phyloP scores from a whole-genome alignment of 441 rosid genomes.

The Gossypium laxum region DNA sequence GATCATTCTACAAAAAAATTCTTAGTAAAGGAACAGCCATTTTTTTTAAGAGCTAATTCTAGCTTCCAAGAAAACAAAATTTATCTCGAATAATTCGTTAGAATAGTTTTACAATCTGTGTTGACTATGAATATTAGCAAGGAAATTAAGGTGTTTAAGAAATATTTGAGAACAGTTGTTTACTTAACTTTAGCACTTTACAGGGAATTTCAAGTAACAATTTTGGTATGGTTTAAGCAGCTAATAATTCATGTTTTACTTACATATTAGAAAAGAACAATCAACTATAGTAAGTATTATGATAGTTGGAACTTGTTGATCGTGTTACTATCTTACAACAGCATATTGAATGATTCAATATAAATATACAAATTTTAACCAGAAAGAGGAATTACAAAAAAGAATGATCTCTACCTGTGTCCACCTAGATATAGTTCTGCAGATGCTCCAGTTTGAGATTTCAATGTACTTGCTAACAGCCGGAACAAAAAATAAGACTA shows the following conservation, averaged over 20 bases:
- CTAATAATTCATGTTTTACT: neutral
- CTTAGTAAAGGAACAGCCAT: neutral
- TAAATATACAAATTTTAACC: neutral
- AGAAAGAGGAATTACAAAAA: neutral
- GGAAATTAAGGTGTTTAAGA: neutral
- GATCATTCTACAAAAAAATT: neutral
- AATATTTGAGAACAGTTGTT: neutral
- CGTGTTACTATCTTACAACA: neutral
- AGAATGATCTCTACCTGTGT: constrained; percentile 48
- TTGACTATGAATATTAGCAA: neutral
- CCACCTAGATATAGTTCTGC: constrained; percentile 66
- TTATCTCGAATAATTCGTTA: neutral
- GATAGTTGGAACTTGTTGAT: neutral
- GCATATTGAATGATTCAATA: neutral
- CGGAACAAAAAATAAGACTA: constrained; percentile 85
- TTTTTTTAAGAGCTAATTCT: neutral
- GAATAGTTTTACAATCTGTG: neutral
- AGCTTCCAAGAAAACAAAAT: neutral
- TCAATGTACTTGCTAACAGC: constrained; percentile 71
- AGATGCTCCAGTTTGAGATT: constrained; percentile 56
- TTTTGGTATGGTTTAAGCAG: neutral
- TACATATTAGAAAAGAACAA: neutral
- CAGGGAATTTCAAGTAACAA: neutral
- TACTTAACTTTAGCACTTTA: neutral
- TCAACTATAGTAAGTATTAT: neutral